Percentiles rank a stretch among this genome's conserved stretches.
Evolutionary conservation across 2,329 filamentous ascomycete genomes (phyloP).

Genomic region (Annulohypoxylon truncatum): DNA sequence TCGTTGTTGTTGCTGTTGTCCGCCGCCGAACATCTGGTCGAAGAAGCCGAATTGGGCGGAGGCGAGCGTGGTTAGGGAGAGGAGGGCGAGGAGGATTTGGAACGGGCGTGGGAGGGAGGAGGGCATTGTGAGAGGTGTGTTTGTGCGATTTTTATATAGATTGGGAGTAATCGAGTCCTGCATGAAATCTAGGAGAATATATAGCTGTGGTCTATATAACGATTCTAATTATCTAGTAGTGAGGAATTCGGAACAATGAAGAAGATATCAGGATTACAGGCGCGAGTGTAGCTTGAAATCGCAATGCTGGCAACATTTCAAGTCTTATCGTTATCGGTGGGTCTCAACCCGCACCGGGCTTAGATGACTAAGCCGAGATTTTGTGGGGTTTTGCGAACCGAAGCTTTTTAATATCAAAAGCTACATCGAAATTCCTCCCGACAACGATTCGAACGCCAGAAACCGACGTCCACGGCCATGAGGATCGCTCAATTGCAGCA

Average conservation of each 20-base stretch:
- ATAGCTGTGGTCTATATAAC: neutral
- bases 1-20: constrained; percentile 58
- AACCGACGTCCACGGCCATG: constrained; percentile 50
- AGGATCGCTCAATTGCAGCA: constrained; percentile 58
- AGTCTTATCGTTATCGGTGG: constrained; percentile 45
- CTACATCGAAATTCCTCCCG: constrained; percentile 20
- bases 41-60: constrained; percentile 95
- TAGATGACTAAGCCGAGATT: constrained; percentile 55
- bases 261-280: neutral
- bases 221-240: neutral
- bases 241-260: neutral
- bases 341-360: neutral
- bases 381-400: constrained; percentile 36
- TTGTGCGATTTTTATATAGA: neutral
- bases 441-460: constrained; percentile 25
- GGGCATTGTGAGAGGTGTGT: constrained; percentile 46
- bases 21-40: constrained; percentile 91
- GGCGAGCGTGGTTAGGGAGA: constrained; percentile 68
- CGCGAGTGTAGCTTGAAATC: constrained; percentile 18
- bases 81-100: constrained; percentile 63
- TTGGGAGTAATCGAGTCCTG: neutral
- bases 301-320: constrained; percentile 46
- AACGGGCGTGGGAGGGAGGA: constrained; percentile 48
- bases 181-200: neutral
- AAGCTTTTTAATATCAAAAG: constrained; percentile 18